phyloP scores from a whole-genome alignment of 2,329 filamentous ascomycete genomes.

The Golovinomyces cichoracearum region DNA sequence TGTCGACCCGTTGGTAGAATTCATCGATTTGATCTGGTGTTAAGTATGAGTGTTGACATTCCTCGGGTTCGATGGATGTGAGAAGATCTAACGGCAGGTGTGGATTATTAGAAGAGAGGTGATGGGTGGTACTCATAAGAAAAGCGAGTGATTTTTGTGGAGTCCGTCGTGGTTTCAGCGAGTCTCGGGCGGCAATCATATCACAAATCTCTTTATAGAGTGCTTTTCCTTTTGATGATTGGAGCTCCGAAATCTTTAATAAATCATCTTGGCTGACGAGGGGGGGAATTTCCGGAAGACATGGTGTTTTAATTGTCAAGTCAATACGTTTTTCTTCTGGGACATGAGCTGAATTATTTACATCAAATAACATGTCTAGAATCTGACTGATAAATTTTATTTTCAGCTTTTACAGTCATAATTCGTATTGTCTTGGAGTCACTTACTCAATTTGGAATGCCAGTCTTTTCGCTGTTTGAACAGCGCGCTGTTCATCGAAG shows the following conservation, averaged over 20 bases:
- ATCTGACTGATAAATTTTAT: slow-evolving; percentile 37
- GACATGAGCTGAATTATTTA: slow-evolving; percentile 65
- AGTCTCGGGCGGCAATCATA: slow-evolving; percentile 9
- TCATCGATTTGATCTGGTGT: slow-evolving; percentile 46
- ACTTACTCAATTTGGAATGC: slow-evolving; percentile 78
- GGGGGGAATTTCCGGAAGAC: slow-evolving; percentile 8
- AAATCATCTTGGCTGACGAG: slow-evolving; percentile 11
- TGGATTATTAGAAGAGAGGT: slow-evolving; percentile 7
- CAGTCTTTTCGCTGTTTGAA: slow-evolving; percentile 55
- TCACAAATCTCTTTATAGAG: slow-evolving; percentile 10
- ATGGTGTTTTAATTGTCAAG: slow-evolving; percentile 21
- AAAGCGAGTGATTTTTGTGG: slow-evolving; percentile 11
- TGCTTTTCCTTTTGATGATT: slow-evolving; percentile 10
- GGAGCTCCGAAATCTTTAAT: slow-evolving; percentile 5
- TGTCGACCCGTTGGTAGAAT: slow-evolving; percentile 36
- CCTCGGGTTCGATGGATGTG: slow-evolving; percentile 18
- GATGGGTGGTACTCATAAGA: slow-evolving; percentile 10
- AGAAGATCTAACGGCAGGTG: slow-evolving; percentile 15
- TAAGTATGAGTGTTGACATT: slow-evolving; percentile 34
- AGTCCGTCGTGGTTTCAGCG: slow-evolving; percentile 3
- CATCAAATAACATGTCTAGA: slow-evolving; percentile 64
- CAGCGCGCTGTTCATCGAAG: slow-evolving; percentile 54
- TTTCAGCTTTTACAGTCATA: not conserved
- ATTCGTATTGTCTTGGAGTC: not conserved
- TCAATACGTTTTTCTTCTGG: slow-evolving; percentile 50